Evolutionary conservation across 2,329 filamentous ascomycete genomes (phyloP), one percentile per base, ranked within the genome.

Genomic region (Venturia asperata): DNA sequence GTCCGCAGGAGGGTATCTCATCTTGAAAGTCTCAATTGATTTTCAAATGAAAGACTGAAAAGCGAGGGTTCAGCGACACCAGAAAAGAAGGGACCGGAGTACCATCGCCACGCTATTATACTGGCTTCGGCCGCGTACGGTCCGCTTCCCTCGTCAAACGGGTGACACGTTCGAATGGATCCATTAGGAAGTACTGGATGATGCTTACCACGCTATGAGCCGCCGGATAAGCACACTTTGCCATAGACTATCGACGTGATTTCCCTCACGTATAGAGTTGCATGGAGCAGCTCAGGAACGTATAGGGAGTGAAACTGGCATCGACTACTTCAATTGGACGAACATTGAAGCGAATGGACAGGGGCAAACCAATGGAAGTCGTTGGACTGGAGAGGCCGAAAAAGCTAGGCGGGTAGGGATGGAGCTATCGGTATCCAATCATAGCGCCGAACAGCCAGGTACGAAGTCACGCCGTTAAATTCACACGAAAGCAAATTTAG

Each of bases 1-100:
- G 2, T 34, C 45, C 5, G 49, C 15, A 37, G 65, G 65, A 30
- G 62, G 62, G 30, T 37, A 58, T 37, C 65, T 39, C 65, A 66
- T 66, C 30, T 58, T 58, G 27, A 21, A 37, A 37, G 27, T 27
- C 17, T 58, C 30, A 37, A 58, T 21, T 37, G 52, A 58, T 37
- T 58, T 58, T 27, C 15, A 24, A 58, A 37, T n/a, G 30, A 37
- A 58, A 58, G 52, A 58, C 52, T 58, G 52, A 58, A 58, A 58
- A 58, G 52, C 52, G 52, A 37, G 52, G 27, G 52, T 58, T 37
- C 52, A 58, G 52, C 52, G 19, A 58, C 15, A 37, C 52, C 30
- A 37, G 52, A 58, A 58, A 58, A 37, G 52, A 37, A 58, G 15
- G 30, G 27, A 58, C 52, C n/a, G 15, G 30, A 58, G 52, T 58